phyloP scores from a whole-genome alignment of 108 stramenopile genomes.

The Fragilariopsis cylindrus region DNA sequence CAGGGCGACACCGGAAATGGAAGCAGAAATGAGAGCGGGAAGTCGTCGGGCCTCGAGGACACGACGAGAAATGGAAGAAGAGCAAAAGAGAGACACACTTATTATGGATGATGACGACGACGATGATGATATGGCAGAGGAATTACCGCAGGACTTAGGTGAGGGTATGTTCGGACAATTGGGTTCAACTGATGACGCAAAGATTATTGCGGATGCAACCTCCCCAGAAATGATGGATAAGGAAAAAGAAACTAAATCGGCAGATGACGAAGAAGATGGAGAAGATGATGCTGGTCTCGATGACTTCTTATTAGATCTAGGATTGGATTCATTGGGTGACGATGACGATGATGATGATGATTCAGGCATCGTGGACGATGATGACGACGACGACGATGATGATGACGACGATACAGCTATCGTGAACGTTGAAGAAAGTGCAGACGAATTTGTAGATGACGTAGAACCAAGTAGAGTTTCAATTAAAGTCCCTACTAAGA shows the following conservation, averaged over 20 bases:
- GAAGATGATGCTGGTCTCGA: constrained; percentile 57
- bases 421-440: neutral
- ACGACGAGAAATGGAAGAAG: constrained; percentile 72
- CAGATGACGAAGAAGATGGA: constrained; percentile 47
- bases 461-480: neutral
- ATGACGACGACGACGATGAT: constrained; percentile 9
- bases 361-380: neutral
- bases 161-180: constrained; percentile 72
- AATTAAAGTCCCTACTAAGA: neutral
- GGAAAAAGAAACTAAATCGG: constrained; percentile 39
- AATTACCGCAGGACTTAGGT: constrained; percentile 45
- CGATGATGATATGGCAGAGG: constrained; percentile 43
- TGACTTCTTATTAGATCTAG: constrained; percentile 79
- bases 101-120: constrained; percentile 81
- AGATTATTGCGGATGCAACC: constrained; percentile 47
- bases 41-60: constrained; percentile 69
- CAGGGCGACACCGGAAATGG: constrained; percentile 70
- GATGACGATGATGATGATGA: constrained; percentile 38
- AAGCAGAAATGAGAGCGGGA: constrained; percentile 82
- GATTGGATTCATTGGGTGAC: constrained; percentile 59
- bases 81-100: constrained; percentile 43
- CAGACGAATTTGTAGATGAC: constrained; percentile 11
- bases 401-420: neutral
- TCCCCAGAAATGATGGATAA: constrained; percentile 30
- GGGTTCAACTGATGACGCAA: constrained; percentile 49